Percentiles rank a stretch among this genome's conserved stretches.
phyloP scores from a whole-genome alignment of 23 red algal species.

The Rhodosorus marinus region DNA sequence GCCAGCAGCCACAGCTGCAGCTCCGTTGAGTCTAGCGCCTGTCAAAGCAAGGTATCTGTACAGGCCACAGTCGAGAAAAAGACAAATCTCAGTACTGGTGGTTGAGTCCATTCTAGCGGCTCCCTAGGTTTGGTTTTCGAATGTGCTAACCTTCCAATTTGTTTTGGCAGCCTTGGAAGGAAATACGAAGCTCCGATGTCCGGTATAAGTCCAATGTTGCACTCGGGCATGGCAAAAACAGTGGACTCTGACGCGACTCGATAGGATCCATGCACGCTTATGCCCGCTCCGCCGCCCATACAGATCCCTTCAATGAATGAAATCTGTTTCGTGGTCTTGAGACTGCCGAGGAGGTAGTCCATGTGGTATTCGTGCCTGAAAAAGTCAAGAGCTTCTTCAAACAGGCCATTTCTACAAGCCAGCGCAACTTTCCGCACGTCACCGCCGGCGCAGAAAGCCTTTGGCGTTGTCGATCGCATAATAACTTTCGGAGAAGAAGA shows the following conservation, averaged over 20 bases:
- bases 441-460: conserved; percentile 78
- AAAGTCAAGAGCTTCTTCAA: conserved; percentile 6
- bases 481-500: too few relatives aligned
- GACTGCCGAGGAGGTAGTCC: conserved; percentile 20
- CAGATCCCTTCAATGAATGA: conserved; percentile 72
- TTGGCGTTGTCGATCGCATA: too few relatives aligned
- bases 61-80: too few relatives aligned
- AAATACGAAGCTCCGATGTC: conserved; percentile 73
- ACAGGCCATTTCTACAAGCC: conserved; percentile 3
- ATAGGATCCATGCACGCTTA: conserved; percentile 63
- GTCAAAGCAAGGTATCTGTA: conserved; percentile 46
- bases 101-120: too few relatives aligned
- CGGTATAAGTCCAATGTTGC: conserved; percentile 56
- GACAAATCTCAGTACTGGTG: too few relatives aligned
- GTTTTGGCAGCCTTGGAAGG: conserved; percentile 31
- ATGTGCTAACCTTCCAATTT: too few relatives aligned
- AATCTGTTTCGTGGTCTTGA: conserved; percentile 1
- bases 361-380: conserved; percentile 57
- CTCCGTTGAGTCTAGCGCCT: conserved; percentile 43
- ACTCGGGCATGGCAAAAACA: conserved; percentile 86
- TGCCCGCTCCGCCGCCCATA: conserved; percentile 86
- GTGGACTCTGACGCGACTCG: conserved; percentile 65
- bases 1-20: conserved; percentile 27
- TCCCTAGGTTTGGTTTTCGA: too few relatives aligned
- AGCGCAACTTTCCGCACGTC: conserved; percentile 40